Evolutionary conservation across 306 rosid species (phyloP).

Genomic region (Quillaja saponaria): DNA sequence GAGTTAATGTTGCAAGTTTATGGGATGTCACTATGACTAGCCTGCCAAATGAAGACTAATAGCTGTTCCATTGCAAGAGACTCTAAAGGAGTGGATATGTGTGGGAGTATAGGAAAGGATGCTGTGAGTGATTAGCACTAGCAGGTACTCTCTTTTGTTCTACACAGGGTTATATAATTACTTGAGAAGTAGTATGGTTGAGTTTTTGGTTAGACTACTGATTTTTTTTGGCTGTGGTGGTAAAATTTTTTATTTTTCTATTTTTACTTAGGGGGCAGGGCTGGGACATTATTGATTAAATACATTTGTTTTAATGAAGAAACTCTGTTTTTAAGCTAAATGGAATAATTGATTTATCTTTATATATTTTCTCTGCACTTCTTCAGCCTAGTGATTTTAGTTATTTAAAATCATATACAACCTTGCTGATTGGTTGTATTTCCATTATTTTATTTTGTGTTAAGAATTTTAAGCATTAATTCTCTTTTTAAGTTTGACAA

Average conservation of each 20-base stretch:
- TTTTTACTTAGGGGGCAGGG: too few species aligned
- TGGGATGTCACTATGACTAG: too few species aligned
- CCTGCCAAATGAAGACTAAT: too few species aligned
- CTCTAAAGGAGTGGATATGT: too few species aligned
- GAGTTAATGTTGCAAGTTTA: too few species aligned
- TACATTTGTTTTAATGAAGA: background rate
- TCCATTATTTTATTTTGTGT: constrained; percentile 15
- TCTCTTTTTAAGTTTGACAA: background rate
- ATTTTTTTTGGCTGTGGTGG: too few species aligned
- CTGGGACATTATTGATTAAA: background rate
- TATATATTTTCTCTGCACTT: background rate
- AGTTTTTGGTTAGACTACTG: too few species aligned
- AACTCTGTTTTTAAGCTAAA: background rate
- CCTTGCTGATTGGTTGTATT: constrained; percentile 13
- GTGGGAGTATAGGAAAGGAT: too few species aligned
- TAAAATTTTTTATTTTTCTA: too few species aligned
- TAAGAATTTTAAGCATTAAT: background rate
- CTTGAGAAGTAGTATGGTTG: too few species aligned
- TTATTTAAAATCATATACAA: constrained; percentile 9
- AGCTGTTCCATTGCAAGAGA: background rate
- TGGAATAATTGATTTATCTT: background rate
- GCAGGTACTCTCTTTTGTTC: background rate
- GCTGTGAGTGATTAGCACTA: background rate
- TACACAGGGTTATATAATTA: background rate
- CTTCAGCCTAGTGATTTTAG: background rate